phyloP scores from a whole-genome alignment of 495 filamentous ascomycete genomes.

The Tuber indicum region DNA sequence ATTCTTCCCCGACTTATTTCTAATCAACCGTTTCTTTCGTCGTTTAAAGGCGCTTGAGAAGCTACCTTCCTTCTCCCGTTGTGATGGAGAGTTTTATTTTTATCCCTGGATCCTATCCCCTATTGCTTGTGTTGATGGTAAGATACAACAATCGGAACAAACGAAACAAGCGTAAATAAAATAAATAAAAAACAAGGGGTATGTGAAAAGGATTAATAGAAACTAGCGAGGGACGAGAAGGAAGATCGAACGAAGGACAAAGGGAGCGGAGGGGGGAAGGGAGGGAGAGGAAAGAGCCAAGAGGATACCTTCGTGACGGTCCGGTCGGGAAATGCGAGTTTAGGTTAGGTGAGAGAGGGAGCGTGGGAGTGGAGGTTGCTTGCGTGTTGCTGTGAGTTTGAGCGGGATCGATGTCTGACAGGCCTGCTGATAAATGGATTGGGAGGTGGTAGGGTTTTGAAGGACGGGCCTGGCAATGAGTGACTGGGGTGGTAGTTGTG shows the following conservation, averaged over 20 bases:
- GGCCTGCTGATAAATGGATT: slow-evolving; percentile 20
- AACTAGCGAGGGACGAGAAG: slow-evolving; percentile 17
- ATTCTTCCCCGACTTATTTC: slow-evolving; percentile 12
- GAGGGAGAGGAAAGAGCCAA: slow-evolving; percentile 26
- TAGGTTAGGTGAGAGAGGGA: slow-evolving; percentile 25
- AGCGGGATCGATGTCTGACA: slow-evolving; percentile 18
- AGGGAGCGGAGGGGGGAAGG: slow-evolving; percentile 17
- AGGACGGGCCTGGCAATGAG: slow-evolving; percentile 16
- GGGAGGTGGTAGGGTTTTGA: slow-evolving; percentile 18
- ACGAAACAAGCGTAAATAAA: slow-evolving; percentile 16
- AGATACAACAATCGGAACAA: slow-evolving; percentile 22
- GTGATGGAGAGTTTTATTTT: slow-evolving; percentile 21
- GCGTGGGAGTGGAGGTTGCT: slow-evolving; percentile 31
- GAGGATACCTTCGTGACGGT: slow-evolving; percentile 33
- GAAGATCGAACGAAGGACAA: slow-evolving; percentile 34
- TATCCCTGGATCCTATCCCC: not conserved
- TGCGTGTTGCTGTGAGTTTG: slow-evolving; percentile 24
- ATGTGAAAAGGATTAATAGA: not conserved
- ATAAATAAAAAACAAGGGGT: slow-evolving; percentile 16
- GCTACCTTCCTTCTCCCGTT: slow-evolving; percentile 1
- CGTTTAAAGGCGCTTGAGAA: slow-evolving; percentile 19
- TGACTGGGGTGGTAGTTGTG: slow-evolving; percentile 23
- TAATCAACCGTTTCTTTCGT: slow-evolving; percentile 5
- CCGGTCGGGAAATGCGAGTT: slow-evolving; percentile 39
- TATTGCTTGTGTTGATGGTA: slow-evolving; percentile 18